A percentile compares a stretch with the other conserved stretches of the same genome.
Conservation (phyloP, 495 filamentous ascomycete species). For the Neurospora sp. region DNA sequence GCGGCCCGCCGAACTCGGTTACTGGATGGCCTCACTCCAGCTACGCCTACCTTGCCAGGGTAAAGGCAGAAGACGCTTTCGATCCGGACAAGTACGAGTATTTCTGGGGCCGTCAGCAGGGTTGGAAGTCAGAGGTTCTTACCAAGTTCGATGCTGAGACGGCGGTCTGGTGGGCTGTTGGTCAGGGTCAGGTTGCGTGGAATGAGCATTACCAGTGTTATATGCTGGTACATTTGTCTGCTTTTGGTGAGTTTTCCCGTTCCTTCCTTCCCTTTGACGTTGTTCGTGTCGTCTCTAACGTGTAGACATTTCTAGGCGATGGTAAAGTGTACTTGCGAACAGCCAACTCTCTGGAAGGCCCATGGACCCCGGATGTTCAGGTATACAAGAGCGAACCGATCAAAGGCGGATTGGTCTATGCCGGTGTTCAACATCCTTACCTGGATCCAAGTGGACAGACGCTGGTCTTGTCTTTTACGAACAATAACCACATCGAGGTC, state of each 20-base stretch:
- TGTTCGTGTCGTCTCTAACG: background rate
- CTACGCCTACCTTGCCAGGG: slow-evolving; percentile 28
- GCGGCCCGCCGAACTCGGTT: slow-evolving; percentile 19
- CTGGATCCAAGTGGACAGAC: slow-evolving; percentile 19
- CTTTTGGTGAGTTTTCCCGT: slow-evolving; percentile 11
- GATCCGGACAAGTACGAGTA: slow-evolving; percentile 26
- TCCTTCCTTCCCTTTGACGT: too few relatives aligned
- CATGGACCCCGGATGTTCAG: slow-evolving; percentile 24
- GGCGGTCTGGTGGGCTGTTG: slow-evolving; percentile 21
- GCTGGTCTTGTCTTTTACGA: slow-evolving; percentile 22
- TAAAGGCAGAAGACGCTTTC: slow-evolving; percentile 22
- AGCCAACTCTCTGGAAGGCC: slow-evolving; percentile 20
- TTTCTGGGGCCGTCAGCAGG: slow-evolving; percentile 22
- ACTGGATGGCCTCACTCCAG: slow-evolving; percentile 8
- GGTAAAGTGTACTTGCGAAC: slow-evolving; percentile 18
- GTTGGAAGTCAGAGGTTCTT: slow-evolving; percentile 20
- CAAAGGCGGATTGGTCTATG: slow-evolving; percentile 21
- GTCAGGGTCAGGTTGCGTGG: slow-evolving; percentile 25
- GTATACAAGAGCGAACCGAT: slow-evolving; percentile 21
- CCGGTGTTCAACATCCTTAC: slow-evolving; percentile 25
- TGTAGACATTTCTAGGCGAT: slow-evolving; percentile 1
- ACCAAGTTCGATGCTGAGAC: slow-evolving; percentile 17
- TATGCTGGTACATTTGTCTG: slow-evolving; percentile 18
- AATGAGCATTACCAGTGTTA: slow-evolving; percentile 21
- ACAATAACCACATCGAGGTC: slow-evolving; percentile 27